Evolutionary conservation across 805 yeast genomes (phyloP).

Genomic region (Isabelozyma pseudorhagii): DNA sequence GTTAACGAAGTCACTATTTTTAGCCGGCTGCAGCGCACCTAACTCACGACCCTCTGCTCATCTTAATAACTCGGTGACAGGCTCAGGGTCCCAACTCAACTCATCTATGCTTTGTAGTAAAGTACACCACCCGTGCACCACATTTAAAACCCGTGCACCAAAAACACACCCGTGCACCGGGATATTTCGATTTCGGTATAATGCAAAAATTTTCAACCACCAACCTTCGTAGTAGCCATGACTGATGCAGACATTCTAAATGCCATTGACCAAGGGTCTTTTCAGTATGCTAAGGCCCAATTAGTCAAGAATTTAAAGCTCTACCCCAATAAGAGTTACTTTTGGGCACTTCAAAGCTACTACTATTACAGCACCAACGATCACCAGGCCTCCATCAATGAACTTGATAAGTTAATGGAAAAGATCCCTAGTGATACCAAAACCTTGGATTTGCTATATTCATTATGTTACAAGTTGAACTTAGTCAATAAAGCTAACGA

Average conservation of each 20-base stretch:
- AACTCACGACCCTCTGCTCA: too few species aligned
- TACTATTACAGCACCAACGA: slow-evolving; percentile 31
- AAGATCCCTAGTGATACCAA: slow-evolving; percentile 54
- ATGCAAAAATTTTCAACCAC: background rate
- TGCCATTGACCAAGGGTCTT: slow-evolving; percentile 54
- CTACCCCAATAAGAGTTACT: slow-evolving; percentile 56
- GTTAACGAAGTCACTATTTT: too few species aligned
- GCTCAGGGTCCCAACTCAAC: too few species aligned
- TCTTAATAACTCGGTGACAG: too few species aligned
- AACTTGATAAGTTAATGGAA: slow-evolving; percentile 21
- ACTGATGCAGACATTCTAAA: slow-evolving; percentile 28
- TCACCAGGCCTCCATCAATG: slow-evolving; percentile 26
- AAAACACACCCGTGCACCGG: background rate
- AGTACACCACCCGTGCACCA: background rate
- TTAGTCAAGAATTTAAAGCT: slow-evolving; percentile 48
- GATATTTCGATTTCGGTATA: background rate
- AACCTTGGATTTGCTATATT: slow-evolving; percentile 47
- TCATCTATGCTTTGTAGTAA: too few species aligned
- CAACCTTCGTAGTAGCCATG: background rate
- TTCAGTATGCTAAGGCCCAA: slow-evolving; percentile 48
- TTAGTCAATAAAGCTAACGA: slow-evolving; percentile 36
- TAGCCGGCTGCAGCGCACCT: too few species aligned
- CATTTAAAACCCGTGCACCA: background rate
- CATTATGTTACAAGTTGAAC: slow-evolving; percentile 40
- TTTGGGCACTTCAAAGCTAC: slow-evolving; percentile 43